Conservation (phyloP, 495 filamentous ascomycete genomes). For the Penicillium angulare region DNA sequence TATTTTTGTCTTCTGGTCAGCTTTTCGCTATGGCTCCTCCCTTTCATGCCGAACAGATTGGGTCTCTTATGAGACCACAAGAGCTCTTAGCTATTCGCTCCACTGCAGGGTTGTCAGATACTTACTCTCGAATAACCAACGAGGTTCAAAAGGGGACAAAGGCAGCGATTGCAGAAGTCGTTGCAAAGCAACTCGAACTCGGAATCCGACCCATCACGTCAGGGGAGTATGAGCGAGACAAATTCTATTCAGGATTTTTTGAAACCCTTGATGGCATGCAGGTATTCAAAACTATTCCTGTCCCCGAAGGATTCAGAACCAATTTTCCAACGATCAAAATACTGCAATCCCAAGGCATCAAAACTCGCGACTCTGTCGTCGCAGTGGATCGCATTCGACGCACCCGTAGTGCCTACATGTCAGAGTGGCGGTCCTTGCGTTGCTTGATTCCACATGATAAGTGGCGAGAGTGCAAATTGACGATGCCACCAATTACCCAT, state of each 20-base stretch:
- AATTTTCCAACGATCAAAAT: conserved; percentile 8
- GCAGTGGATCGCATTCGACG: conserved; percentile 9
- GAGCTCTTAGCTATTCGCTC: conserved; percentile 18
- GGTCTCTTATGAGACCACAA: conserved; percentile 21
- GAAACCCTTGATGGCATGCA: conserved; percentile 14
- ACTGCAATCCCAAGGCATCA: conserved; percentile 4
- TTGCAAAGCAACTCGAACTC: conserved; percentile 15
- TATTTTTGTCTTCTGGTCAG: neutral
- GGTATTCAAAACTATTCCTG: conserved; percentile 8
- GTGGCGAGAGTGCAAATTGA: conserved; percentile 25
- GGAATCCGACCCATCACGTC: conserved; percentile 18
- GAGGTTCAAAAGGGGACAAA: conserved; percentile 3
- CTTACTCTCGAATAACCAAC: conserved; percentile 4
- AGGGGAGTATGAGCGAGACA: conserved; percentile 23
- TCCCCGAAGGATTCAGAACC: conserved; percentile 6
- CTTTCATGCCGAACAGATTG: conserved; percentile 27
- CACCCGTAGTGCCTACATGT: conserved; percentile 13
- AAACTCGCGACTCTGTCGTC: conserved; percentile 4
- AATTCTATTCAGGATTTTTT: conserved; percentile 24
- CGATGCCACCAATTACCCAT: conserved; percentile 20
- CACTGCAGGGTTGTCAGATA: conserved; percentile 17
- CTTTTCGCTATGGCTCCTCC: conserved; percentile 24
- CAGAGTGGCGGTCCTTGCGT: conserved; percentile 19
- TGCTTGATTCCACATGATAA: conserved; percentile 6
- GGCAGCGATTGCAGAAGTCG: conserved; percentile 11